Evolutionary conservation across 2,329 filamentous ascomycete genomes (phyloP).

Genomic region (Hymenoscyphus albidus): DNA sequence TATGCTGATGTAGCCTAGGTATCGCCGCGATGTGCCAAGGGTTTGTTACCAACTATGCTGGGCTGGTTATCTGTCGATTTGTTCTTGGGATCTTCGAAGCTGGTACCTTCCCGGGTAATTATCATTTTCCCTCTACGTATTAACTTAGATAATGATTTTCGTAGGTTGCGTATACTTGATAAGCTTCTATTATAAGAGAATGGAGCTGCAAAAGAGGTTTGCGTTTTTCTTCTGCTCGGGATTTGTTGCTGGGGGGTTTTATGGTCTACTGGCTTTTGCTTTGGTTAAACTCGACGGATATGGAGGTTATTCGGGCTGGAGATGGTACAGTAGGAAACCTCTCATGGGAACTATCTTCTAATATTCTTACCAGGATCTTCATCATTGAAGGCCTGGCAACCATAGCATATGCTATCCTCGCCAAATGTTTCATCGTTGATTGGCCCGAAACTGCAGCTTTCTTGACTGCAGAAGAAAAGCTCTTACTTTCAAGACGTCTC

Average conservation of each 20-base stretch:
- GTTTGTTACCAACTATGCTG: constrained; percentile 50
- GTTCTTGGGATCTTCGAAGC: constrained; percentile 51
- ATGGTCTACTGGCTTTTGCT: constrained; percentile 52
- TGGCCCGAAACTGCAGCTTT: neutral
- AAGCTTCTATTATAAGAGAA: constrained; percentile 47
- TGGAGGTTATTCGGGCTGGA: constrained; percentile 50
- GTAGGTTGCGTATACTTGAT: constrained; percentile 40
- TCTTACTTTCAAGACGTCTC: constrained; percentile 26
- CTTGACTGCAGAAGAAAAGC: constrained; percentile 38
- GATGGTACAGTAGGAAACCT: constrained; percentile 46
- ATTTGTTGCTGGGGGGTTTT: constrained; percentile 51
- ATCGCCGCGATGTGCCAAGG: constrained; percentile 20
- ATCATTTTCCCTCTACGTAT: neutral
- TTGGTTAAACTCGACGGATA: constrained; percentile 50
- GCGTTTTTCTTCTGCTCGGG: constrained; percentile 52
- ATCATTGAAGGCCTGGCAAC: neutral
- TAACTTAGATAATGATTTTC: neutral
- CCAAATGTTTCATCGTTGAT: neutral
- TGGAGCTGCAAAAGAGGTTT: constrained; percentile 48
- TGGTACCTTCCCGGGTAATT: constrained; percentile 59
- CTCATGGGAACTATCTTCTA: constrained; percentile 34
- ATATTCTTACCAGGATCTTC: neutral
- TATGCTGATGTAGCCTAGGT: neutral
- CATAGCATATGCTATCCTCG: neutral
- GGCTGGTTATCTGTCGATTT: constrained; percentile 64